Conservation (phyloP, 306 rosid genomes). For the Psophocarpus tetragonolobus region DNA sequence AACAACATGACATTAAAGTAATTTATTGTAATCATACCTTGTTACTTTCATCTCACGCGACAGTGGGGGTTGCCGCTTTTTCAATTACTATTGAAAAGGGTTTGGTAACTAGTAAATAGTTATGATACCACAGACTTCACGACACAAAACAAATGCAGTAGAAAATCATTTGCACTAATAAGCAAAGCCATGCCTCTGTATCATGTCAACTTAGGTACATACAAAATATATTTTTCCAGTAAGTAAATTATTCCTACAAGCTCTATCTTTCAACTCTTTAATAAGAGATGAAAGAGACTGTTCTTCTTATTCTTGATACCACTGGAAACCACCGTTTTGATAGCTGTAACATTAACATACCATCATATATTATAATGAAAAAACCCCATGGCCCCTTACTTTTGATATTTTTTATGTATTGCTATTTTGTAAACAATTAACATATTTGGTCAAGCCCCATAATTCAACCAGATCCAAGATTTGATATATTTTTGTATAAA, state of each 20-base stretch:
- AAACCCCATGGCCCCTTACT: not conserved
- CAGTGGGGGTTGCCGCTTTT: slow-evolving; percentile 21
- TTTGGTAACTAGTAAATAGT: slow-evolving; percentile 11
- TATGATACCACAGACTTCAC: not conserved
- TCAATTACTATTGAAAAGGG: slow-evolving; percentile 26
- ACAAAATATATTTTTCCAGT: not conserved
- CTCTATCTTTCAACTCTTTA: not conserved
- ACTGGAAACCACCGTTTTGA: not conserved
- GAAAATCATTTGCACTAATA: not conserved
- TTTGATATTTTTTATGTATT: not conserved
- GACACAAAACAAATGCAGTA: not conserved
- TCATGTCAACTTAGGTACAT: not conserved
- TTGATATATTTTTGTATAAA: not conserved
- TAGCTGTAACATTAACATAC: not conserved
- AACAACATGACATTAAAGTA: not conserved
- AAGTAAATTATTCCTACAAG: not conserved
- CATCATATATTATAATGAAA: not conserved
- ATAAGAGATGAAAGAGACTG: not conserved
- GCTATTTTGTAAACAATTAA: not conserved
- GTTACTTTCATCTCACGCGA: slow-evolving; percentile 18
- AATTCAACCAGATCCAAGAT: not conserved
- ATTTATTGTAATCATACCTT: not conserved
- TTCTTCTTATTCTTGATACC: not conserved
- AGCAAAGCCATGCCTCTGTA: not conserved
- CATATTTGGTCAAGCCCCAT: not conserved